Evolutionary conservation across 1,284 basidiomycete genomes (phyloP).

Genomic region (Puccinia triticina): DNA sequence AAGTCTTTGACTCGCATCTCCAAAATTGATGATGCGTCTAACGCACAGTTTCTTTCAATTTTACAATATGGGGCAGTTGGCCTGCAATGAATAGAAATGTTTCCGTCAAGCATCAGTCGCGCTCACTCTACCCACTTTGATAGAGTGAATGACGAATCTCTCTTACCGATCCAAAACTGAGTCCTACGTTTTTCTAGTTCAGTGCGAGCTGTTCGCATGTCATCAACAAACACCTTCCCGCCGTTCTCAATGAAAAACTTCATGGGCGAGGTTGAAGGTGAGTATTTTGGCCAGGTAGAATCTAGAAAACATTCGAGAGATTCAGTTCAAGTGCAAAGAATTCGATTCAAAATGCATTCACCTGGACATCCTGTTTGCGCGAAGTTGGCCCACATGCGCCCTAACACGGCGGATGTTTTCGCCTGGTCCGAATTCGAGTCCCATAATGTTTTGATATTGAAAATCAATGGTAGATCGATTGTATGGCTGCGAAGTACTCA

Average conservation of each 20-base stretch:
- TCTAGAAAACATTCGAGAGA: constrained; percentile 3
- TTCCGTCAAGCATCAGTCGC: background rate
- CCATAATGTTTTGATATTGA: constrained; percentile 42
- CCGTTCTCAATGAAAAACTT: constrained; percentile 33
- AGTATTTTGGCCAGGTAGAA: constrained; percentile 20
- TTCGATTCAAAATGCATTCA: background rate
- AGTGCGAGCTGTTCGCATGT: constrained; percentile 26
- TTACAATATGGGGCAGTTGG: constrained; percentile 4
- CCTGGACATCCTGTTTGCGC: constrained; percentile 38
- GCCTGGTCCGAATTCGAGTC: constrained; percentile 29
- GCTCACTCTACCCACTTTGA: background rate
- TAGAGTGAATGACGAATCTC: background rate
- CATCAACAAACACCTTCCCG: background rate
- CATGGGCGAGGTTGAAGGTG: constrained; percentile 16
- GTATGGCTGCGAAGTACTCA: constrained; percentile 14
- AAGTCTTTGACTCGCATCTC: background rate
- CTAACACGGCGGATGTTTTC: constrained; percentile 37
- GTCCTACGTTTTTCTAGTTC: constrained; percentile 33
- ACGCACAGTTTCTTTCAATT: constrained; percentile 5
- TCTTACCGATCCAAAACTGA: constrained; percentile 48
- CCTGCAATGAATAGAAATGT: background rate
- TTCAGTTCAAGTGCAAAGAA: background rate
- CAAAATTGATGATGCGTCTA: background rate
- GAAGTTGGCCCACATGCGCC: constrained; percentile 32
- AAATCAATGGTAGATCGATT: constrained; percentile 35